Evolutionary conservation across 2,329 filamentous ascomycete genomes (phyloP).

Genomic region (Aspergillus sergii): DNA sequence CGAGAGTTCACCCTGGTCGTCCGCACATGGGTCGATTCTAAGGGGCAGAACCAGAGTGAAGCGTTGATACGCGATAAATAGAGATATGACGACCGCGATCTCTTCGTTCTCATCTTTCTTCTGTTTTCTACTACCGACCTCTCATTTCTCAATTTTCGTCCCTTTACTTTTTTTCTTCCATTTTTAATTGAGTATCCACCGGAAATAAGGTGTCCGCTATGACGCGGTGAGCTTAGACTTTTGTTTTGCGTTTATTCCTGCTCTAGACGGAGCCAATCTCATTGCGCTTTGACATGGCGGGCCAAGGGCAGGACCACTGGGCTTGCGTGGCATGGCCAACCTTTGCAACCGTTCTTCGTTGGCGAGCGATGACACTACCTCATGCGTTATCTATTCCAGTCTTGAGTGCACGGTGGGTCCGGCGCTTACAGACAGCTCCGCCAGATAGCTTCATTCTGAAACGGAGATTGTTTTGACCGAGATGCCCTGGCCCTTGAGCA

Average conservation of each 20-base stretch:
- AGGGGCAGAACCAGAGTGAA: not conserved
- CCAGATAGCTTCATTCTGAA: not conserved
- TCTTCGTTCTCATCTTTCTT: not conserved
- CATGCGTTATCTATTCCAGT: not conserved
- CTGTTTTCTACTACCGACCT: not conserved
- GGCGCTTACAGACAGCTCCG: not conserved
- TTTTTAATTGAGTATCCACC: conserved; percentile 3
- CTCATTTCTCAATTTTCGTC: not conserved
- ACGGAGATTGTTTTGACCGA: conserved; percentile 1
- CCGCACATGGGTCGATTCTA: not conserved
- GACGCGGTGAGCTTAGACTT: not conserved
- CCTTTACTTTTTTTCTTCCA: not conserved
- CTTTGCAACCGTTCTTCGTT: not conserved
- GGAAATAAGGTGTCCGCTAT: not conserved
- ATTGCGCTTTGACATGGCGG: not conserved
- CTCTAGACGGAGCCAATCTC: not conserved
- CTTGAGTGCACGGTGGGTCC: not conserved
- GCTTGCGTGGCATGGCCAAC: not conserved
- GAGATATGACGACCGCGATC: not conserved
- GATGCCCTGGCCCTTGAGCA: not conserved
- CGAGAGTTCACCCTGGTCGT: not conserved
- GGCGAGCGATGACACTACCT: not conserved
- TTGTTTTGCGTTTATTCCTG: not conserved
- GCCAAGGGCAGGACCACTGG: not conserved
- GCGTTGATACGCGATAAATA: conserved; percentile 1